Conservation (phyloP, 169 alveolate species). For the Sarcocystis neurona region DNA sequence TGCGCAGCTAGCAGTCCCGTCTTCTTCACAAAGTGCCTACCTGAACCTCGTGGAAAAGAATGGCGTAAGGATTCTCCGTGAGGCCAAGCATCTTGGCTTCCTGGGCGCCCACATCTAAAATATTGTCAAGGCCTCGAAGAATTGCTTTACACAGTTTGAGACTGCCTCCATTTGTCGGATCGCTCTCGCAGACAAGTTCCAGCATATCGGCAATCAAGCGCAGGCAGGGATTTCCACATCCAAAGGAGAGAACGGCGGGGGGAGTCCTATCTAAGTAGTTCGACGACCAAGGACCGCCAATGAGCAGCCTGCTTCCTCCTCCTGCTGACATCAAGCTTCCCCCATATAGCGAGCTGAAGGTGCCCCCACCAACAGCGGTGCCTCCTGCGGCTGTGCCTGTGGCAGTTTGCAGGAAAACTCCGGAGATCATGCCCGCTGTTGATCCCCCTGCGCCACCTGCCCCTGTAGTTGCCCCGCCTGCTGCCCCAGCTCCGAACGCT, state of each 20-base stretch:
- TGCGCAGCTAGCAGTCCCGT: neutral
- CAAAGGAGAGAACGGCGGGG: constrained; percentile 58
- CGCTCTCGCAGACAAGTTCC: constrained; percentile 81
- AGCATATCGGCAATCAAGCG: constrained; percentile 81
- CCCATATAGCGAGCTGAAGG: too few relatives aligned
- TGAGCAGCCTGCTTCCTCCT: neutral
- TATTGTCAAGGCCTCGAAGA: constrained; percentile 81
- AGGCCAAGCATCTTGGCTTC: constrained; percentile 77
- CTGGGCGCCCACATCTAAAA: constrained; percentile 78
- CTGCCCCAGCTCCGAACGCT: constrained; percentile 31
- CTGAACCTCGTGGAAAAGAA: constrained; percentile 78
- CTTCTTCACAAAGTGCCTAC: constrained; percentile 42
- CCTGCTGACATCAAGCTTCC: neutral
- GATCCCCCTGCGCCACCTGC: neutral
- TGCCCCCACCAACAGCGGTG: neutral
- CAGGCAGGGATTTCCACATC: constrained; percentile 71
- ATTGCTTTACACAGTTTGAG: constrained; percentile 82
- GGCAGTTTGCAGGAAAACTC: too few relatives aligned
- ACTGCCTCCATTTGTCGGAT: constrained; percentile 82
- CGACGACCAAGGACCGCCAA: neutral
- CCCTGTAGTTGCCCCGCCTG: neutral
- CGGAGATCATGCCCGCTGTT: neutral
- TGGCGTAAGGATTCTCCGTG: constrained; percentile 85
- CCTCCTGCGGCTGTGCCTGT: too few relatives aligned
- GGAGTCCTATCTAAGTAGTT: constrained; percentile 56